Conservation (phyloP, 208 protist genomes). For the Blechomonas ayalai region DNA sequence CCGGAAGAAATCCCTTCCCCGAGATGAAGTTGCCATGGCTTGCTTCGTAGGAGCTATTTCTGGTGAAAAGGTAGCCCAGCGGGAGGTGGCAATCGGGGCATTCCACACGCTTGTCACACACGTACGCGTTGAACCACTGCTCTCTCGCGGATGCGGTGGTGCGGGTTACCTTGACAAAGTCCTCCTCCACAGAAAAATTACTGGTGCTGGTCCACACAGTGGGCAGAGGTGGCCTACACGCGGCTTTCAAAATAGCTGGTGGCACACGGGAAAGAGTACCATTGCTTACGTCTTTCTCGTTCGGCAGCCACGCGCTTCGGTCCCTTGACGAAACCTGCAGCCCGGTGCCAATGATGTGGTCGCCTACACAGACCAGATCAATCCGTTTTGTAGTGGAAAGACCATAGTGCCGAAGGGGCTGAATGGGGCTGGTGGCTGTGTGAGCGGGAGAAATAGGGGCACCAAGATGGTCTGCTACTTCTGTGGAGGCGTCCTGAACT, state of each 20-base stretch:
- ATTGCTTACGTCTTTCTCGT: neutral
- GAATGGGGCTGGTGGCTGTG: too few relatives aligned
- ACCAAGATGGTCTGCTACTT: too few relatives aligned
- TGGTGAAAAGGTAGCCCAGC: conserved; percentile 71
- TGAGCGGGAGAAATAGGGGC: too few relatives aligned
- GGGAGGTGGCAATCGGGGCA: conserved; percentile 76
- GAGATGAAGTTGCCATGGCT: too few relatives aligned
- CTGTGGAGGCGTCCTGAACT: too few relatives aligned
- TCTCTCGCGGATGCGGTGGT: conserved; percentile 42
- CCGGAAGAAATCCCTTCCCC: too few relatives aligned
- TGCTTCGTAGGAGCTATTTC: too few relatives aligned
- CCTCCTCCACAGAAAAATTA: conserved; percentile 70
- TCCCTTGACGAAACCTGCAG: conserved; percentile 37
- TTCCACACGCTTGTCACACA: conserved; percentile 35
- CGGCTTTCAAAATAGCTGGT: conserved; percentile 21
- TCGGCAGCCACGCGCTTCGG: conserved; percentile 19
- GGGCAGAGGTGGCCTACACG: conserved; percentile 10
- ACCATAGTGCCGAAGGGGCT: conserved; percentile 30
- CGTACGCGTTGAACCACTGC: conserved; percentile 63
- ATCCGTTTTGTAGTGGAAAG: conserved; percentile 36
- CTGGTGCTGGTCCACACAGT: conserved; percentile 37
- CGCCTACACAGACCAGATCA: conserved; percentile 50
- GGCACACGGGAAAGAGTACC: conserved; percentile 5
- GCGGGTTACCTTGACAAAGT: conserved; percentile 53
- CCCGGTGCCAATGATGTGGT: conserved; percentile 26